Percentiles rank a stretch among this genome's conserved stretches.
Evolutionary conservation across 306 rosid species (phyloP).

Genomic region (Lupinus albus): DNA sequence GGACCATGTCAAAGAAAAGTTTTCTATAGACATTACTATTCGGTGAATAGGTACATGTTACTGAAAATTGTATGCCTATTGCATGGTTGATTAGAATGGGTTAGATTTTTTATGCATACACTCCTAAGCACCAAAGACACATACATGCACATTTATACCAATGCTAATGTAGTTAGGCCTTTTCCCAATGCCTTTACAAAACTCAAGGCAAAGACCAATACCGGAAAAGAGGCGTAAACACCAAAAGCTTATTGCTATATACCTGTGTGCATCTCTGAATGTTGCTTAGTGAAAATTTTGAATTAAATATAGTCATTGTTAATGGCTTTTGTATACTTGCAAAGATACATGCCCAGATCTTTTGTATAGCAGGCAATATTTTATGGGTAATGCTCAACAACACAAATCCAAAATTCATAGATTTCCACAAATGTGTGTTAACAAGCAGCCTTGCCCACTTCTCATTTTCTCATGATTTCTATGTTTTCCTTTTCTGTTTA

Average conservation of each 20-base stretch:
- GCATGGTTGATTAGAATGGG: constrained; percentile 1
- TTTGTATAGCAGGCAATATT: neutral
- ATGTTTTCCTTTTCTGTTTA: no score
- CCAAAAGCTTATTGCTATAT: no score
- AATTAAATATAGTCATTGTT: neutral
- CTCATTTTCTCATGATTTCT: no score
- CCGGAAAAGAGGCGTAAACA: no score
- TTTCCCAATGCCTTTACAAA: no score
- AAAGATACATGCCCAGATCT: neutral
- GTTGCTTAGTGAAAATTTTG: neutral
- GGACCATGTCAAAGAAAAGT: constrained; percentile 2
- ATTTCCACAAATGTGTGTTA: no score
- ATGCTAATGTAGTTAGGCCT: no score
- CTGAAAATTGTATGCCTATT: neutral
- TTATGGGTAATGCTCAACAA: no score
- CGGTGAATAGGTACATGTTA: neutral
- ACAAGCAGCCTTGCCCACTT: no score
- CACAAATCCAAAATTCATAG: no score
- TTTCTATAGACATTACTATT: neutral
- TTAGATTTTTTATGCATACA: neutral
- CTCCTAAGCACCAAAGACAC: neutral
- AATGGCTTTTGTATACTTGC: constrained; percentile 6
- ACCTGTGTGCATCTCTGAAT: neutral
- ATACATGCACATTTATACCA: neutral
- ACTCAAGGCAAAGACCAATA: no score